Conservation (phyloP, 257 asterid genomes). For the Solanum virginianum region DNA sequence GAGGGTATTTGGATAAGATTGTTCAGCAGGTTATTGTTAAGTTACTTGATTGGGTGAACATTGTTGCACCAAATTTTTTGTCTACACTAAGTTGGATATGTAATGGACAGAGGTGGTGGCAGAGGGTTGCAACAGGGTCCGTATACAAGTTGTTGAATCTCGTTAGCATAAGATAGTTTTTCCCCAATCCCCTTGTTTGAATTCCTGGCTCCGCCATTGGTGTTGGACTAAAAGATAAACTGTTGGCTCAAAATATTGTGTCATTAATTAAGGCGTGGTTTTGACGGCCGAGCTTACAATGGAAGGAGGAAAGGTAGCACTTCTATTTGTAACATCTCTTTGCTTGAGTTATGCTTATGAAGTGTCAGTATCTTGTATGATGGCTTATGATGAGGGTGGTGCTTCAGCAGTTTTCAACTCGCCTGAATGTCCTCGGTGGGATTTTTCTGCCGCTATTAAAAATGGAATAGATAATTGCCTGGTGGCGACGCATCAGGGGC, state of each 20-base stretch:
- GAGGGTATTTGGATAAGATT: not conserved
- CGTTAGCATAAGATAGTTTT: not conserved
- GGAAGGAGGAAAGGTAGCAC: conserved; percentile 5
- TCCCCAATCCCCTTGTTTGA: not conserved
- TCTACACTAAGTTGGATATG: not conserved
- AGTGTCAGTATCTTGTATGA: conserved; percentile 49
- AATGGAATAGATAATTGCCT: conserved; percentile 27
- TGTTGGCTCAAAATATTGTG: not conserved
- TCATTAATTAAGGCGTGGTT: not conserved
- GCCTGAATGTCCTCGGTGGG: conserved; percentile 41
- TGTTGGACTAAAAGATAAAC: not conserved
- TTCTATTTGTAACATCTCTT: conserved; percentile 8
- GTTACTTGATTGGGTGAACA: not conserved
- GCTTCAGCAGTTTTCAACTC: conserved; percentile 37
- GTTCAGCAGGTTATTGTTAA: not conserved
- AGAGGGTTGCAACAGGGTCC: not conserved
- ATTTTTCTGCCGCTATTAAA: conserved; percentile 10
- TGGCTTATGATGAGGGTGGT: conserved; percentile 62
- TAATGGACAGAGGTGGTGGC: not conserved
- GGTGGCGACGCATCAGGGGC: conserved; percentile 59
- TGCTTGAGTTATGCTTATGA: conserved; percentile 16
- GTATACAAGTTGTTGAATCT: not conserved
- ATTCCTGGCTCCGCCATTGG: not conserved
- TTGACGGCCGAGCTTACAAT: not conserved
- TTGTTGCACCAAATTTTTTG: not conserved